These are phyloP conservation scores for Heliamphora pulchella DNA, from an alignment of 179 eudicot species.

Conservation along the genomic window DNA sequence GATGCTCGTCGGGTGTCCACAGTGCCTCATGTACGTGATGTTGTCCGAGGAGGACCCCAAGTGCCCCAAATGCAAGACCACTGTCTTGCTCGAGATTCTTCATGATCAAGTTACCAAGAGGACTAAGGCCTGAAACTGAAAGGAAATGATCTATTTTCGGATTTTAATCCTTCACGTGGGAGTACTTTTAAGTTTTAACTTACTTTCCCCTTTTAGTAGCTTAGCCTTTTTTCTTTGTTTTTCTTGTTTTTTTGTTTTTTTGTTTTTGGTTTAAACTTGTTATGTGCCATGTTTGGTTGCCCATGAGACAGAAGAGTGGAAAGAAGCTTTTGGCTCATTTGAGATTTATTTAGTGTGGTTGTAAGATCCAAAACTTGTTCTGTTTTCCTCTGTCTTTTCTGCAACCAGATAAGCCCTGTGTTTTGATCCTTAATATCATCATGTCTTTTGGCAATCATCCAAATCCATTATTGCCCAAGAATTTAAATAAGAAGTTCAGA, in stretches of 20 bases:
- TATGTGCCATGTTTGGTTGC: too few relatives aligned
- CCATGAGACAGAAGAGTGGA: too few relatives aligned
- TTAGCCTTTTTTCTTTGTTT: neutral
- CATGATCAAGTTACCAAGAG: neutral
- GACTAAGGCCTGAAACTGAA: neutral
- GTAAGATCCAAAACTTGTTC: neutral
- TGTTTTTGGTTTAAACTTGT: too few relatives aligned
- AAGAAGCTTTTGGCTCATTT: neutral
- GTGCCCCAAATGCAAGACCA: conserved; percentile 70
- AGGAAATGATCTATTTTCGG: neutral
- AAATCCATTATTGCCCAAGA: too few relatives aligned
- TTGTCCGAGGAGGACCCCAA: conserved; percentile 40
- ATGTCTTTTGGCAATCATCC: too few relatives aligned
- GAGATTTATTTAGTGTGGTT: neutral
- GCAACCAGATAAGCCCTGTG: neutral
- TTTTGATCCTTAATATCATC: neutral
- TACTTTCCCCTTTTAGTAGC: neutral
- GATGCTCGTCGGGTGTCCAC: conserved; percentile 64
- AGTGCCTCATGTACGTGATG: conserved; percentile 71
- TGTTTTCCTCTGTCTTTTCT: neutral
- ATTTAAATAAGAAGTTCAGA: too few relatives aligned
- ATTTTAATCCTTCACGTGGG: neutral
- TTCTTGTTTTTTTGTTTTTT: too few relatives aligned
- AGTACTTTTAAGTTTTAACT: neutral
- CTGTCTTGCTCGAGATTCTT: conserved; percentile 39